Percentiles rank a stretch among this genome's conserved stretches.
phyloP scores from a whole-genome alignment of 164 flowering plant species.

The Magnolia kwangsiensis region DNA sequence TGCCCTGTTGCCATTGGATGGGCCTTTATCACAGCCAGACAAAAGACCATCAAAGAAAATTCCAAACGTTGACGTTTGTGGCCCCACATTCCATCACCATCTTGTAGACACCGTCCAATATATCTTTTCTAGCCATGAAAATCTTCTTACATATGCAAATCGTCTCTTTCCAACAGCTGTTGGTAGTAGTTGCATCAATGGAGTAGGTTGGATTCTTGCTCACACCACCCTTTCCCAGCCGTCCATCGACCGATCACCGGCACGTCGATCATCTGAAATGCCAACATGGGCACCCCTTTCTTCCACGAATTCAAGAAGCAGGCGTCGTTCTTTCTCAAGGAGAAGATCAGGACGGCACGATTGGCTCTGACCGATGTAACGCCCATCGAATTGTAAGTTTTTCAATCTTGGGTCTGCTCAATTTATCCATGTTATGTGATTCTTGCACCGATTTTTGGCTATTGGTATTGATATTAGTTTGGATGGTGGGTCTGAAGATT shows the following conservation, averaged over 20 bases:
- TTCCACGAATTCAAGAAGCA: slow-evolving; percentile 76
- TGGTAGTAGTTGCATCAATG: too few relatives aligned
- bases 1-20: too few relatives aligned
- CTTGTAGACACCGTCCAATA: too few relatives aligned
- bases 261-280: neutral
- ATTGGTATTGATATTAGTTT: neutral
- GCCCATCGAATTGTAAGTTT: slow-evolving; percentile 77
- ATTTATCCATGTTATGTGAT: neutral
- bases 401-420: neutral
- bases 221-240: too few relatives aligned
- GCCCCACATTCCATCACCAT: too few relatives aligned
- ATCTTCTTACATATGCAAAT: too few relatives aligned
- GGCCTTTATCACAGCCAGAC: too few relatives aligned
- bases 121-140: too few relatives aligned
- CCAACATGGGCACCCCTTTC: slow-evolving; percentile 5
- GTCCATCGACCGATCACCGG: neutral
- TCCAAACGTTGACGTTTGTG: too few relatives aligned
- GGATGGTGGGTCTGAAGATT: slow-evolving; percentile 33
- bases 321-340: slow-evolving; percentile 81
- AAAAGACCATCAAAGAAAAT: too few relatives aligned
- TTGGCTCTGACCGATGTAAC: slow-evolving; percentile 85
- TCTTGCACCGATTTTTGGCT: neutral
- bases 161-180: too few relatives aligned
- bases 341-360: slow-evolving; percentile 78
- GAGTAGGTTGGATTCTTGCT: too few relatives aligned